Evolutionary conservation across 306 rosid species (phyloP).

Genomic region (Cicer chorassanicum): DNA sequence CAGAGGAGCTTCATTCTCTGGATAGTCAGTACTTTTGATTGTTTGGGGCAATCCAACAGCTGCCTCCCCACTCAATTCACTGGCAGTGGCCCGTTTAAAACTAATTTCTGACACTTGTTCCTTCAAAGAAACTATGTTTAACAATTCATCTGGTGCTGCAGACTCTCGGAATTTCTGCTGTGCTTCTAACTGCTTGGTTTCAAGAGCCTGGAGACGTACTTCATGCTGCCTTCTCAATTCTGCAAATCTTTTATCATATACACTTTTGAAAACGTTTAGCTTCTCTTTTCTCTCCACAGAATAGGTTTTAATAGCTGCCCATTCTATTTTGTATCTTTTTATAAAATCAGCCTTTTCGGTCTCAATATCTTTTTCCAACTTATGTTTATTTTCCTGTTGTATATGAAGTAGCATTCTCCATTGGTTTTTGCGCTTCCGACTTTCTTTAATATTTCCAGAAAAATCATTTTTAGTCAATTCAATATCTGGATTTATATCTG

Average conservation of each 20-base stretch:
- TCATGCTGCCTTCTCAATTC: slow-evolving; percentile 46
- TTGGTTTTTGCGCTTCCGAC: slow-evolving; percentile 53
- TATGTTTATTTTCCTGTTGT: slow-evolving; percentile 44
- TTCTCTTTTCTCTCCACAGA: slow-evolving; percentile 47
- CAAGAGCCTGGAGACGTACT: slow-evolving; percentile 54
- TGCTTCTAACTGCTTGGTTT: slow-evolving; percentile 50
- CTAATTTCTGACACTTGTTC: slow-evolving; percentile 44
- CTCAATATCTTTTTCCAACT: slow-evolving; percentile 38
- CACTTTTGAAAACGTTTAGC: slow-evolving; percentile 44
- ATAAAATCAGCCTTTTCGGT: slow-evolving; percentile 48
- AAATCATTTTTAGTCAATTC: slow-evolving; percentile 49
- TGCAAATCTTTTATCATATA: slow-evolving; percentile 44
- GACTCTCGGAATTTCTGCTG: slow-evolving; percentile 55
- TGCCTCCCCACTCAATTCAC: slow-evolving; percentile 37
- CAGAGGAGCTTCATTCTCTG: slow-evolving; percentile 21
- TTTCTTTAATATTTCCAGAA: slow-evolving; percentile 53
- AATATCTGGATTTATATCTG: slow-evolving; percentile 32
- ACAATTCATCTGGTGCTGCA: slow-evolving; percentile 56
- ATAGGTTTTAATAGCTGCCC: slow-evolving; percentile 42
- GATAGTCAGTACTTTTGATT: slow-evolving; percentile 31
- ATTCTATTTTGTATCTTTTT: slow-evolving; percentile 47
- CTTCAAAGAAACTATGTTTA: slow-evolving; percentile 38
- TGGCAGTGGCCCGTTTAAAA: slow-evolving; percentile 27
- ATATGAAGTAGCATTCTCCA: slow-evolving; percentile 54
- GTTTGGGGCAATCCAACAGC: slow-evolving; percentile 20